Conservation (phyloP, 495 filamentous ascomycete species). For the Xylaria acuta region DNA sequence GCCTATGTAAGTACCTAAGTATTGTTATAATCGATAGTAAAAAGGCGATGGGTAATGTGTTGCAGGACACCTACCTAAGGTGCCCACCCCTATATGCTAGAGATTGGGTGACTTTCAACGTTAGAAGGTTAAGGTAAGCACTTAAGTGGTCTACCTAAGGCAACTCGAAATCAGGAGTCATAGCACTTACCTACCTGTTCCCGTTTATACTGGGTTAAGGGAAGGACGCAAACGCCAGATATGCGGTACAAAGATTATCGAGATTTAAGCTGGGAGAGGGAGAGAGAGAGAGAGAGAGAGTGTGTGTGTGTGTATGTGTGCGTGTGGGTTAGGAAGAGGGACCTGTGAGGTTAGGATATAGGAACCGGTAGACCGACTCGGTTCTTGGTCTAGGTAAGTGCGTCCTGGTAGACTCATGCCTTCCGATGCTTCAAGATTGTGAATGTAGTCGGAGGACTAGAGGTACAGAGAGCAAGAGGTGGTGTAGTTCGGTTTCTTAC, state of each 20-base stretch:
- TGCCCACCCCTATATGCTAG: background rate
- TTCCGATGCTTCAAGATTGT: background rate
- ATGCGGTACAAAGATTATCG: background rate
- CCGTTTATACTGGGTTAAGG: background rate
- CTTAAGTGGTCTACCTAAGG: background rate
- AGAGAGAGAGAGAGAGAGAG: too few relatives aligned
- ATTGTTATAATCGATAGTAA: background rate
- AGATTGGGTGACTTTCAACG: background rate
- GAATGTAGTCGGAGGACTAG: background rate
- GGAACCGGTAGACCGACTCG: background rate
- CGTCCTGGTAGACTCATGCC: background rate
- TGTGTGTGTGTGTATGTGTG: too few relatives aligned
- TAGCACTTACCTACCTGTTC: background rate
- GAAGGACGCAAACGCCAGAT: background rate
- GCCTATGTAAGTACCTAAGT: background rate
- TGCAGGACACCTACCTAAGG: too few relatives aligned
- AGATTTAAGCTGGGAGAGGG: background rate
- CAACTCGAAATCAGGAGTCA: background rate
- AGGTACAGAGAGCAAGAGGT: too few relatives aligned
- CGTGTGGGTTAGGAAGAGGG: background rate
- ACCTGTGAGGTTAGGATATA: background rate
- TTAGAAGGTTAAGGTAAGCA: background rate
- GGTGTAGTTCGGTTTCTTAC: background rate
- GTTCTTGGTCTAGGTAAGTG: background rate
- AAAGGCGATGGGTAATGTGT: background rate